Percentiles rank a stretch among this genome's conserved stretches.
Evolutionary conservation across 2,329 filamentous ascomycete genomes (phyloP).

Genomic region (Pseudonectria buxi): DNA sequence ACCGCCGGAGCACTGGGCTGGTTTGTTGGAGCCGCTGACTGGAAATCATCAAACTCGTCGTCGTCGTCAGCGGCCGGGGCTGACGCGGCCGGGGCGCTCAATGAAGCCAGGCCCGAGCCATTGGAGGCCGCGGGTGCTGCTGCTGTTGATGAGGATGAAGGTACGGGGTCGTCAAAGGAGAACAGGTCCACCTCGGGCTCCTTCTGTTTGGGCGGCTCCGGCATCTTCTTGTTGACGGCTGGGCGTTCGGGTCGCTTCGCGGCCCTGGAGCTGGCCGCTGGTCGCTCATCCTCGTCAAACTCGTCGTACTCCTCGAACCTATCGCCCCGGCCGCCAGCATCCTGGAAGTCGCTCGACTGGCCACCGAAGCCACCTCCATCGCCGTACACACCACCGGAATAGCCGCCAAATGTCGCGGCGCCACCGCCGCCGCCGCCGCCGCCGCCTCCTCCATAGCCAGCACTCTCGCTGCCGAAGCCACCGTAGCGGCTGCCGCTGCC

Average conservation of each 20-base stretch:
- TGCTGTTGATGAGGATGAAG: conserved; percentile 35
- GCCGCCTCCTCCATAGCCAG: conserved; percentile 56
- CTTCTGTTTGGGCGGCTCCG: conserved; percentile 70
- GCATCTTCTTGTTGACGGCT: conserved; percentile 32
- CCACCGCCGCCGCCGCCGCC: conserved; percentile 13
- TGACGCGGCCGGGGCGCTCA: conserved; percentile 23
- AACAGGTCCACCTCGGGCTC: conserved; percentile 89
- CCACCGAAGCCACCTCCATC: conserved; percentile 92
- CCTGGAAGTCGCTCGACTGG: conserved; percentile 63
- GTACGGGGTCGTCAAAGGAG: conserved; percentile 74
- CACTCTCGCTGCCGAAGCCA: conserved; percentile 85
- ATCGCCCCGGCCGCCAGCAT: conserved; percentile 53
- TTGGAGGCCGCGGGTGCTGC: conserved; percentile 39
- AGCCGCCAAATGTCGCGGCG: conserved; percentile 46
- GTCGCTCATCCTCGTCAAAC: conserved; percentile 67
- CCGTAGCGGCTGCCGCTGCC: conserved; percentile 60
- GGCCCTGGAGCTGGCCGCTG: conserved; percentile 40
- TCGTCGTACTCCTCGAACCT: conserved; percentile 97
- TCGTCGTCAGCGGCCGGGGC: conserved; percentile 57
- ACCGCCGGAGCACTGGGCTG: conserved; percentile 41
- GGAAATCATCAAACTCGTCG: conserved; percentile 97
- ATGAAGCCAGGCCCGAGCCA: conserved; percentile 39
- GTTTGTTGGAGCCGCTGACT: conserved; percentile 66
- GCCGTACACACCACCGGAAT: conserved; percentile 75
- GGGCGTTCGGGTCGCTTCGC: conserved; percentile 27